Evolutionary conservation across 2,329 filamentous ascomycete species (phyloP), one percentile per base, ranked within the genome.

Genomic region (Blastomyces parvus): DNA sequence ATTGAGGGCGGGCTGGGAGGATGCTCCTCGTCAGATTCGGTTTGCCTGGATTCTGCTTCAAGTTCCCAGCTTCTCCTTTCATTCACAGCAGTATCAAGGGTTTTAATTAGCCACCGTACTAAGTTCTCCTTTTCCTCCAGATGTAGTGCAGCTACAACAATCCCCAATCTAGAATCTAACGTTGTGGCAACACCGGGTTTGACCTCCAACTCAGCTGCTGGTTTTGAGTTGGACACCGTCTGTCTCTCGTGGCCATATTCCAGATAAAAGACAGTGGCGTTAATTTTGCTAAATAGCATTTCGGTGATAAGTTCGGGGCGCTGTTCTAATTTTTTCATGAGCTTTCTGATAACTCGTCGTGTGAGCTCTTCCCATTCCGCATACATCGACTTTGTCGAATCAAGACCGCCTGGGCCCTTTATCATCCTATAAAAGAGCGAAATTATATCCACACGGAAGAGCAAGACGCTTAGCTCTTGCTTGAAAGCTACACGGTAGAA

Each of bases 401-500:
- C 86, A 40, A 97, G 78, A 0, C 88, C 85, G 64, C 90, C 85
- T 0, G 90, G 89, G 0, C 93, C 93, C 73, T 95, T 95, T 74
- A 97, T 88, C 86, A 99, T 92, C 71, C 86, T 88, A 72, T 96
- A 87, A 59, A 99, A 87, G 1, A 97, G 81, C 53, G 89, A 86
- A 57, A 99, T 85, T 44, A 97, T 96, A 72, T 97, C 94, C 5
- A 96, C 84, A 11, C 93, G 86, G 76, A 91, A 97, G 0, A 99
- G 81, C 78, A 97, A 84, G 27, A 97, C 87, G 63, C 87, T 87
- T 79, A 94, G 87, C 57, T 97, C 90, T 74, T 96, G 89, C 77
- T 97, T 99, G 80, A 97, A 97, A 0, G 91, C 91, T 13, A 96
- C 82, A 0, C 93, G 88, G 71, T 97, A 95, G 71, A 99, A 92